phyloP scores from a whole-genome alignment of 331 rosid genomes.

The Malus hybrid region DNA sequence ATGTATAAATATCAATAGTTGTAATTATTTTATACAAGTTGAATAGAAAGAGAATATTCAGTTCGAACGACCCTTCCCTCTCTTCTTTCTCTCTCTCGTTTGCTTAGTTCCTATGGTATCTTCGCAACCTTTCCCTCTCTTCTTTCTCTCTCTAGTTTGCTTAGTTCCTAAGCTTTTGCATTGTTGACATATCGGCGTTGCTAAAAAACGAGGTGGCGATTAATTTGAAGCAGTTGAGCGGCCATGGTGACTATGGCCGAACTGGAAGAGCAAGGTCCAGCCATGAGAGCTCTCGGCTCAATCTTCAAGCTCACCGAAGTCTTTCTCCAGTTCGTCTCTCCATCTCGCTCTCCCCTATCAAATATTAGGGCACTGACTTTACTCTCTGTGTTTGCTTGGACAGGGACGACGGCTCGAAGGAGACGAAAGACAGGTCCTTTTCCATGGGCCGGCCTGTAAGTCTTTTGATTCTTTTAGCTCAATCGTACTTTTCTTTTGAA shows the following conservation, averaged over 20 bases:
- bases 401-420: slow-evolving; percentile 54
- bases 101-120: too few species aligned
- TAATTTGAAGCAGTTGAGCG: not conserved
- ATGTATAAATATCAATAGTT: too few species aligned
- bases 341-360: not conserved
- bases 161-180: too few species aligned
- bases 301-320: slow-evolving; percentile 73
- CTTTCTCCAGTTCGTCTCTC: slow-evolving; percentile 48
- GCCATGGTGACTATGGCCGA: slow-evolving; percentile 18
- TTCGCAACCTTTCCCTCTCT: too few species aligned
- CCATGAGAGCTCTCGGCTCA: slow-evolving; percentile 62
- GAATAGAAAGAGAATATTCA: too few species aligned
- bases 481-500: not conserved
- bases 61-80: too few species aligned
- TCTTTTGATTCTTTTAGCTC: not conserved
- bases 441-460: slow-evolving; percentile 31
- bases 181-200: too few species aligned
- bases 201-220: not conserved
- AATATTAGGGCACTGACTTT: not conserved
- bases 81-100: too few species aligned
- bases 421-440: slow-evolving; percentile 8
- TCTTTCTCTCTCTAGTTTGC: too few species aligned
- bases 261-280: slow-evolving; percentile 40
- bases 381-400: not conserved
- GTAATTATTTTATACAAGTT: too few species aligned